Evolutionary conservation across 805 yeast genomes (phyloP), one percentile per base, ranked within the genome.

Genomic region (Starmerella asiatica): DNA sequence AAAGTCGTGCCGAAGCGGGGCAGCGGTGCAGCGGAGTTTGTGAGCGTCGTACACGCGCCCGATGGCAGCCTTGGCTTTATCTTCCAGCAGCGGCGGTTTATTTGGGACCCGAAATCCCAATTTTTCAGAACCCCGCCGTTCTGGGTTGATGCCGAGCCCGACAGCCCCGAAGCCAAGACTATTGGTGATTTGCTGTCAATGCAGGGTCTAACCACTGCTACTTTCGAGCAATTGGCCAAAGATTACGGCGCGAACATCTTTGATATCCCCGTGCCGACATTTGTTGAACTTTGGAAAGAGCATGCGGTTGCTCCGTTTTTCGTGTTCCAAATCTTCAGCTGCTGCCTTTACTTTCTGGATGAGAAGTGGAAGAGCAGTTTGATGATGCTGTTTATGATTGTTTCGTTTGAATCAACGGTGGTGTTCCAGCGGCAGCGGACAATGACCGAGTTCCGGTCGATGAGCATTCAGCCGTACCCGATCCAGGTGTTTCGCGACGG

Each of bases 231-330:
- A n/a, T 51, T 64, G 29, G 50, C 52, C 32, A 73, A 85, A 54
- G 63, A 72, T 43, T 91, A 78, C 57, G 98, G 98, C 38, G 68
- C 68, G 49, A 91, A 91, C 64, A 71, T 71, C 49, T 91, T 91
- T 56, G 98, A 91, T 56, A 88, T 91, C 49, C 98, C 98, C 23
- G 71, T 91, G 40, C 98, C 98, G 37, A 73, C 94, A 0, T 88
- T 91, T 53, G 47, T 71, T 41, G 97, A 88, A 60, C 68, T 91
- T 53, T 91, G 91, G 67, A 79, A 83, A 56, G 97, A 91, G 62
- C 98, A 91, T 58, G 97, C 97, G 9, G 86, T 91, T 29, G 97
- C 98, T 12, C 98, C 98, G 11, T 83, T 91, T 59, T 91, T 91
- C 53, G 94, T 91, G 20, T 91, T 91, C 67, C 98, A 91, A 65